These are phyloP conservation scores for Acorus gramineus DNA, from an alignment of 106 monocot species.

Conservation along the genomic window DNA sequence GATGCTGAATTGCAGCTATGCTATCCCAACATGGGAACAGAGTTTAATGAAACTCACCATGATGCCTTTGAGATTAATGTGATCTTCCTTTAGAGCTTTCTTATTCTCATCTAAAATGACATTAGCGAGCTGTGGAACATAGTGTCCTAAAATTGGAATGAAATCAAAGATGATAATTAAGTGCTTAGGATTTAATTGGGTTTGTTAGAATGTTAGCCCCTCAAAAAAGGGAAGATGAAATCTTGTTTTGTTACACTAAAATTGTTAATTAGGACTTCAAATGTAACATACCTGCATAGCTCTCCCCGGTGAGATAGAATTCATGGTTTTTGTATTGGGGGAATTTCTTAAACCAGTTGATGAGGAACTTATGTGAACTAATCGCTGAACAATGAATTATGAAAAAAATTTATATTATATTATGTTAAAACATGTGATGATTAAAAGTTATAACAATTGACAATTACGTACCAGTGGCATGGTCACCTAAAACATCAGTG, in stretches of 20 bases:
- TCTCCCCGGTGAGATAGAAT: conserved; percentile 48
- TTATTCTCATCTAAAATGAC: conserved; percentile 20
- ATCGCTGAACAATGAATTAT: conserved; percentile 11
- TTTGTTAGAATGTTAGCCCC: background rate
- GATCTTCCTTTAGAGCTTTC: background rate
- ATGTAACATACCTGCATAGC: conserved; percentile 28
- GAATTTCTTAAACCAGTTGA: conserved; percentile 24
- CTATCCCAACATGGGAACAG: no score
- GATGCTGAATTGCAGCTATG: no score
- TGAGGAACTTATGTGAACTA: conserved; percentile 9
- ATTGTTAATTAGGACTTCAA: no score
- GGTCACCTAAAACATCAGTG: conserved; percentile 14
- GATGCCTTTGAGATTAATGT: conserved; percentile 30
- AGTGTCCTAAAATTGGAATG: conserved; percentile 17
- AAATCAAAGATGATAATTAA: background rate
- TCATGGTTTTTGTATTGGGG: conserved; percentile 31
- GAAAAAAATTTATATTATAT: no score
- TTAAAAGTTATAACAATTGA: no score
- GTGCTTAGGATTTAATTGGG: background rate
- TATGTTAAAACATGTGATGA: no score
- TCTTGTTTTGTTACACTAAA: background rate
- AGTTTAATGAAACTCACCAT: conserved; percentile 3
- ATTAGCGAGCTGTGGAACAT: conserved; percentile 30
- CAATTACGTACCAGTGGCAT: background rate
- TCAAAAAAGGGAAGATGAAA: background rate